Evolutionary conservation across 805 yeast species (phyloP).

Genomic region (Kluyveromyces aestuarii): DNA sequence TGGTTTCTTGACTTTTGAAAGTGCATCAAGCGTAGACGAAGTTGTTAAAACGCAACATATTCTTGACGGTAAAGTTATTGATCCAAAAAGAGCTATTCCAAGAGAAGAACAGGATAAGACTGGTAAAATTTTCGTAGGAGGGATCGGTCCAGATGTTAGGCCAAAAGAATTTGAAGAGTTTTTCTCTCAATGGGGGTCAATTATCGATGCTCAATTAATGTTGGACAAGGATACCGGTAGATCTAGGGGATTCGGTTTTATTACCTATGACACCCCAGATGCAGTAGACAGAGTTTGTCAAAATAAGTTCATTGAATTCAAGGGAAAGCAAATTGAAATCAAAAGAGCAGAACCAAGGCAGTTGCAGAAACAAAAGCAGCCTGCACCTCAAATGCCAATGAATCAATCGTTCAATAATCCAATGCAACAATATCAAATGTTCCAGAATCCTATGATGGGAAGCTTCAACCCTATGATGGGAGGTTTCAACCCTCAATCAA

Average conservation of each 20-base stretch:
- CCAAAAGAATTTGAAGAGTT: slow-evolving; percentile 83
- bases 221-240: slow-evolving; percentile 94
- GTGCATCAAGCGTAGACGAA: slow-evolving; percentile 73
- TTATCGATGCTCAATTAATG: slow-evolving; percentile 95
- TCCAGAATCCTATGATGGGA: slow-evolving; percentile 28
- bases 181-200: slow-evolving; percentile 80
- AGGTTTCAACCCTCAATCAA: slow-evolving; percentile 39
- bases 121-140: slow-evolving; percentile 96
- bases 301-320: slow-evolving; percentile 71
- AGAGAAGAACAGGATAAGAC: slow-evolving; percentile 95
- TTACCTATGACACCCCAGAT: slow-evolving; percentile 88
- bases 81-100: slow-evolving; percentile 95
- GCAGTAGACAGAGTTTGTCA: slow-evolving; percentile 87
- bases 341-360: slow-evolving; percentile 79
- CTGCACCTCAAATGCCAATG: slow-evolving; percentile 17
- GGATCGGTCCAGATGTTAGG: slow-evolving; percentile 87
- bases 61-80: slow-evolving; percentile 91
- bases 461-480: slow-evolving; percentile 20
- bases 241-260: slow-evolving; percentile 95
- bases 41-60: slow-evolving; percentile 82
- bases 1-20: slow-evolving; percentile 83
- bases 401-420: slow-evolving; percentile 16
- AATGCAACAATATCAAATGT: slow-evolving; percentile 20
- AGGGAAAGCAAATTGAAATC: slow-evolving; percentile 79
- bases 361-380: slow-evolving; percentile 41